Evolutionary conservation across 2,329 filamentous ascomycete genomes (phyloP).

Genomic region (Aspergillaceae sp.): DNA sequence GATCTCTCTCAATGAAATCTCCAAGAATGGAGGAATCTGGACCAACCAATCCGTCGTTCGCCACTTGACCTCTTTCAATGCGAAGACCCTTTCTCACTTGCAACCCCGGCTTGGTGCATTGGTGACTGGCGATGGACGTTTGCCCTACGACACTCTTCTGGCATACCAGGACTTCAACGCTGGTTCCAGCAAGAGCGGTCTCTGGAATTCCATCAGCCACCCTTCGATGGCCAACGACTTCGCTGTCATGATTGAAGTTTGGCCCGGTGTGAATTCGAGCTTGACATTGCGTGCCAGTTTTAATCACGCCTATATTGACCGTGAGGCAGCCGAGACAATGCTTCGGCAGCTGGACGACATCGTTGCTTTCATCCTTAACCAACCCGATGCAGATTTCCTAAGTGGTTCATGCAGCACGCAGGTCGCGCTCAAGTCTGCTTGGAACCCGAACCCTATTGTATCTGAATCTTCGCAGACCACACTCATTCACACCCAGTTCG

Average conservation of each 20-base stretch:
- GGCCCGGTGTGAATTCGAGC: constrained; percentile 14
- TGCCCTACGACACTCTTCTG: constrained; percentile 30
- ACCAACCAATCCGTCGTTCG: constrained; percentile 16
- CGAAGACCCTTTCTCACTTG: constrained; percentile 14
- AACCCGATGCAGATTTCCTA: constrained; percentile 14
- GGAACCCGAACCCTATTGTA: constrained; percentile 9
- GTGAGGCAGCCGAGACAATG: constrained; percentile 16
- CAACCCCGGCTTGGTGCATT: constrained; percentile 18
- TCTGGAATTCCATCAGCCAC: constrained; percentile 14
- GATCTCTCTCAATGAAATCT: constrained; percentile 15
- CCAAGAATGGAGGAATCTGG: constrained; percentile 4
- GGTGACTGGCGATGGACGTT: constrained; percentile 13
- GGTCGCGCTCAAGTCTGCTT: constrained; percentile 12
- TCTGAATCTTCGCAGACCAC: constrained; percentile 8
- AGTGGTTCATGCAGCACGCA: constrained; percentile 8
- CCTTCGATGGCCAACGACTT: constrained; percentile 25
- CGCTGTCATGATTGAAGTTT: constrained; percentile 25
- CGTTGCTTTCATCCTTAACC: constrained; percentile 16
- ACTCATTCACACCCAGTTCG: constrained; percentile 22
- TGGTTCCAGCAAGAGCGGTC: constrained; percentile 5
- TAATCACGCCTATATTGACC: constrained; percentile 17
- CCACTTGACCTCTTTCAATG: constrained; percentile 18
- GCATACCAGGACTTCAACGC: constrained; percentile 27
- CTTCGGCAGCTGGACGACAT: constrained; percentile 19
- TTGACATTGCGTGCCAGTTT: constrained; percentile 22